Percentiles rank a stretch among this genome's conserved stretches.
These are phyloP conservation scores for Cyphellophora attinorum DNA, from an alignment of 2,329 filamentous ascomycete species.

Conservation along the genomic window DNA sequence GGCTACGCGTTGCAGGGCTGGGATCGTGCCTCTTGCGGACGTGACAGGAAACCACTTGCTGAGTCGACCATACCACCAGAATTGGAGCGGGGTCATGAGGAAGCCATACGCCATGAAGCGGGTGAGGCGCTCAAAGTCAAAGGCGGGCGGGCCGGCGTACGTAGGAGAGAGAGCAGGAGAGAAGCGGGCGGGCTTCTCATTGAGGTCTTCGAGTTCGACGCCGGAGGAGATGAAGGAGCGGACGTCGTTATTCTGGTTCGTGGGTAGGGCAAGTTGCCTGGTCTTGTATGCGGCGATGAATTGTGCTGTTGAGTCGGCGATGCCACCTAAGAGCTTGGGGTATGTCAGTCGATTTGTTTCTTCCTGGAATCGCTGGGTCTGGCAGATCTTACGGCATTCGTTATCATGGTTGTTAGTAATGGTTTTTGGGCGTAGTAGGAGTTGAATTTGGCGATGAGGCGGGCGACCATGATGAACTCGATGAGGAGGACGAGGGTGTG, in stretches of 20 bases:
- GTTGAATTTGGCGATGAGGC: slow-evolving; percentile 82
- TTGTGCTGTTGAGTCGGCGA: slow-evolving; percentile 94
- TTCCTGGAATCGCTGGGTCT: not conserved
- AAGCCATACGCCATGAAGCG: slow-evolving; percentile 98
- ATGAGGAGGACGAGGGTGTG: slow-evolving; percentile 77
- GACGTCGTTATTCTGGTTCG: slow-evolving; percentile 34
- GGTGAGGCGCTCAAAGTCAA: slow-evolving; percentile 90
- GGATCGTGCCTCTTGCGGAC: slow-evolving; percentile 61
- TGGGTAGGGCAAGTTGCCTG: slow-evolving; percentile 49
- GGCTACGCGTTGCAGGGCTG: slow-evolving; percentile 80
- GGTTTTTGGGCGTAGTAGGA: slow-evolving; percentile 86
- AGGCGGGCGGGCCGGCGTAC: slow-evolving; percentile 61
- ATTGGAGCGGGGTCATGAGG: slow-evolving; percentile 88
- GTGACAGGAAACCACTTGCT: slow-evolving; percentile 74
- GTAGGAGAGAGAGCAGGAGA: slow-evolving; percentile 59
- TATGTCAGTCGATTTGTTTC: too few relatives aligned
- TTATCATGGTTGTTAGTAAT: slow-evolving; percentile 97
- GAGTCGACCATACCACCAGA: slow-evolving; percentile 89
- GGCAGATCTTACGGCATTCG: slow-evolving; percentile 79
- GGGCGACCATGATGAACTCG: slow-evolving; percentile 76
- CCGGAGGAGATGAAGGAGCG: slow-evolving; percentile 45
- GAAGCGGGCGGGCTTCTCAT: slow-evolving; percentile 61
- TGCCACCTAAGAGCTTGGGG: slow-evolving; percentile 25
- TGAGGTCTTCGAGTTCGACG: slow-evolving; percentile 82
- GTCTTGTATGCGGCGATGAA: slow-evolving; percentile 66